A percentile compares a stretch with the other conserved stretches of the same genome.
phyloP scores from a whole-genome alignment of 2,329 filamentous ascomycete genomes.

The Hirsutella thompsonii region DNA sequence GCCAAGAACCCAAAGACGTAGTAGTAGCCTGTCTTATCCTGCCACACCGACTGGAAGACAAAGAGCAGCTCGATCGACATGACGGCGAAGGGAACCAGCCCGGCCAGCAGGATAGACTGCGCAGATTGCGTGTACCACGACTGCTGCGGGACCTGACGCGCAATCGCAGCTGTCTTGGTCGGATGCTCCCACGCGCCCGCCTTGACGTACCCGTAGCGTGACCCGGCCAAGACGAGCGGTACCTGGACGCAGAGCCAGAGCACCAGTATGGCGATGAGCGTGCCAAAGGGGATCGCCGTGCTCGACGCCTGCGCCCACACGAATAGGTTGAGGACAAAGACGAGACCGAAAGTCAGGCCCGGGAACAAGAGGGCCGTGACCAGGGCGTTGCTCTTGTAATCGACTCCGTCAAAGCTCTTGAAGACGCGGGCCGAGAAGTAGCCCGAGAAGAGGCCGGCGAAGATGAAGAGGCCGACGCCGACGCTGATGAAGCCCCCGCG shows the following conservation, averaged over 20 bases:
- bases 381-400: slow-evolving; percentile 64
- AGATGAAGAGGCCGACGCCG: slow-evolving; percentile 68
- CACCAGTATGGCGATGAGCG: slow-evolving; percentile 56
- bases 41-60: slow-evolving; percentile 78
- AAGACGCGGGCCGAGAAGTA: slow-evolving; percentile 79
- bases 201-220: slow-evolving; percentile 61
- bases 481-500: slow-evolving; percentile 83
- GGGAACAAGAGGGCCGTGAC: slow-evolving; percentile 70
- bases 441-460: slow-evolving; percentile 73
- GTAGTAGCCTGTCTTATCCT: slow-evolving; percentile 85
- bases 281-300: slow-evolving; percentile 75
- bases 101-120: slow-evolving; percentile 56
- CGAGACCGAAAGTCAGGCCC: slow-evolving; percentile 58
- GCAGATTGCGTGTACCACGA: slow-evolving; percentile 60
- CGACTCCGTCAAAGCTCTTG: slow-evolving; percentile 65
- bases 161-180: slow-evolving; percentile 58
- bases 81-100: slow-evolving; percentile 72
- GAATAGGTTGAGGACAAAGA: slow-evolving; percentile 77
- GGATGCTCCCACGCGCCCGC: slow-evolving; percentile 66
- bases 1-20: slow-evolving; percentile 82
- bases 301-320: slow-evolving; percentile 84
- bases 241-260: slow-evolving; percentile 82
- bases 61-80: slow-evolving; percentile 82
- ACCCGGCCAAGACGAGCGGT: slow-evolving; percentile 69
- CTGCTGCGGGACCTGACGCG: slow-evolving; percentile 62